Conservation (phyloP, 2,329 filamentous ascomycete species). For the Ophiostoma pallidulum region DNA sequence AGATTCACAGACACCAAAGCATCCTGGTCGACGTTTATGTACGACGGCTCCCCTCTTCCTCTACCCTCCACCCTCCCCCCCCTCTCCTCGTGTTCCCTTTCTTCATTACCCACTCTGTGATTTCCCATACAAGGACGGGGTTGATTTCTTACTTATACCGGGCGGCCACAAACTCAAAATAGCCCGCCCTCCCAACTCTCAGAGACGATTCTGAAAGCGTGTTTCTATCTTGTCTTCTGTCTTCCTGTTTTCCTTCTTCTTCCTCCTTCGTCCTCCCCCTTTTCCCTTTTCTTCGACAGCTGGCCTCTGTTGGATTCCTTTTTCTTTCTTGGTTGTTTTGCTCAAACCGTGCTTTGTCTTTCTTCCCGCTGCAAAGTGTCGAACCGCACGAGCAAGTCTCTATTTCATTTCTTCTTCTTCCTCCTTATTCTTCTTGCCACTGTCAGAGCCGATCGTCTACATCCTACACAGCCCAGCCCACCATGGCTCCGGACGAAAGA, state of each 20-base stretch:
- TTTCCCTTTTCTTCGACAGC: slow-evolving; percentile 35
- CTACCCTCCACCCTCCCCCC: slow-evolving; percentile 25
- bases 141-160: slow-evolving; percentile 12
- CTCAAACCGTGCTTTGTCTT: slow-evolving; percentile 29
- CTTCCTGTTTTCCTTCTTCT: slow-evolving; percentile 26
- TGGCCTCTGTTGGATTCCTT: slow-evolving; percentile 18
- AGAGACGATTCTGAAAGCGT: slow-evolving; percentile 6
- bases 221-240: no score
- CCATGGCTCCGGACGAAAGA: slow-evolving; percentile 38
- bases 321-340: slow-evolving; percentile 26
- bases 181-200: slow-evolving; percentile 32
- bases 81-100: slow-evolving; percentile 27
- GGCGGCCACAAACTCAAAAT: slow-evolving; percentile 43
- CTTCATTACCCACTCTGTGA: slow-evolving; percentile 11
- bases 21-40: slow-evolving; percentile 29
- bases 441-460: slow-evolving; percentile 15
- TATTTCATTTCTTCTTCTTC: slow-evolving; percentile 10
- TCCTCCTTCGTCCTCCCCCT: slow-evolving; percentile 27
- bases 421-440: slow-evolving; percentile 2
- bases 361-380: slow-evolving; percentile 21
- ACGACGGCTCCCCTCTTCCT: slow-evolving; percentile 25
- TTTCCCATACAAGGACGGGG: slow-evolving; percentile 20
- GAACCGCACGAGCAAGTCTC: slow-evolving; percentile 1
- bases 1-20: slow-evolving; percentile 19
- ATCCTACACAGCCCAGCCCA: slow-evolving; percentile 19